Conservation (phyloP, 169 alveolate species). For the Theileria parva region DNA sequence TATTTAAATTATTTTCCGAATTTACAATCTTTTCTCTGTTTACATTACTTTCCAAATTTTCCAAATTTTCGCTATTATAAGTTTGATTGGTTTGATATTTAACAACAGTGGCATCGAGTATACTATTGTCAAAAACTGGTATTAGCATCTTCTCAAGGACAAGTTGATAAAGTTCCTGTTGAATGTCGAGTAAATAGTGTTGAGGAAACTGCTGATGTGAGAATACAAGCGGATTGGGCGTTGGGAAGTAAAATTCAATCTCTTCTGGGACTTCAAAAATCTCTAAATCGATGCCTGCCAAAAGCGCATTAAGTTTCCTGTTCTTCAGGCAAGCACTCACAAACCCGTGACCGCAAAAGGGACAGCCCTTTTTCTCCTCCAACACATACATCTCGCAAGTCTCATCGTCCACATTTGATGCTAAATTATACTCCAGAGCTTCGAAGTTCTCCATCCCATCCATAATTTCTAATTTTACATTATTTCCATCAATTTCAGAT, state of each 20-base stretch:
- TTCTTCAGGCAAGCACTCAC: slow-evolving; percentile 42
- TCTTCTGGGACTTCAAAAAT: slow-evolving; percentile 37
- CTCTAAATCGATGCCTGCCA: slow-evolving; percentile 35
- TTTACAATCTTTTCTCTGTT: neutral
- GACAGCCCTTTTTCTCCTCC: slow-evolving; percentile 34
- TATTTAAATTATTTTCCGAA: too few relatives aligned
- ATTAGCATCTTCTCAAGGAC: slow-evolving; percentile 39
- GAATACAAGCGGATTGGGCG: neutral
- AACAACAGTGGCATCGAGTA: neutral
- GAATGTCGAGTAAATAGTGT: slow-evolving; percentile 37
- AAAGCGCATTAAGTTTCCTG: slow-evolving; percentile 46
- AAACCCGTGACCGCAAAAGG: slow-evolving; percentile 53
- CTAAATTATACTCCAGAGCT: too few relatives aligned
- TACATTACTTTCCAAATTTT: neutral
- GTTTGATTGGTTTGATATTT: neutral
- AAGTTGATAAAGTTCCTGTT: slow-evolving; percentile 19
- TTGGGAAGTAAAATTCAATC: neutral
- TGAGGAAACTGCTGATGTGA: slow-evolving; percentile 6
- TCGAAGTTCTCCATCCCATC: neutral
- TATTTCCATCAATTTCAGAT: slow-evolving; percentile 8
- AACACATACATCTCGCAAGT: slow-evolving; percentile 1
- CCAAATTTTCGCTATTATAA: slow-evolving; percentile 2
- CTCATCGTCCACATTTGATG: neutral
- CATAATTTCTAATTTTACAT: slow-evolving; percentile 1
- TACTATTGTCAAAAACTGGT: slow-evolving; percentile 41